Conservation (phyloP, 2,329 filamentous ascomycete species). For the Talaromyces sp. region DNA sequence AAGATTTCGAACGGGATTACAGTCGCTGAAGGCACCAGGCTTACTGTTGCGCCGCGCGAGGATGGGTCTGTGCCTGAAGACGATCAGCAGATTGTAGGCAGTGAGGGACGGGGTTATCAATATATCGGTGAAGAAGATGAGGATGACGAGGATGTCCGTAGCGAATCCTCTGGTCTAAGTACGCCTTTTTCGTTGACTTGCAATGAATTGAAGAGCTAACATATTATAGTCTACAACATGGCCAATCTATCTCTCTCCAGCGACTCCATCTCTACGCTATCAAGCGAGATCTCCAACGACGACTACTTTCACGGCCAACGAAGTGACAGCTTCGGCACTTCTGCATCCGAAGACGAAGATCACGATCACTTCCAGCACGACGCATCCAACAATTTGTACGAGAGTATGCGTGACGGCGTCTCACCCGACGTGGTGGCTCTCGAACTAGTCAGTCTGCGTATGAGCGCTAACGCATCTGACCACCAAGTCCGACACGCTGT, state of each 20-base stretch:
- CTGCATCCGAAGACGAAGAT: constrained; percentile 59
- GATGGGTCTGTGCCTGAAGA: constrained; percentile 40
- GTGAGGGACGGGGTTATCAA: constrained; percentile 59
- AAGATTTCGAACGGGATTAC: constrained; percentile 61
- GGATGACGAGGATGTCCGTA: constrained; percentile 61
- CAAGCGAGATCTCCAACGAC: constrained; percentile 49
- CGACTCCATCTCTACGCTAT: constrained; percentile 62
- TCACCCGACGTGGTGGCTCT: constrained; percentile 82
- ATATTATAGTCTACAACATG: constrained; percentile 49
- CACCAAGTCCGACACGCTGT: constrained; percentile 83
- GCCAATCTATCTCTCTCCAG: constrained; percentile 44
- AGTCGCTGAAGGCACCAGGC: constrained; percentile 39
- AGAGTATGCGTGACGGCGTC: constrained; percentile 70
- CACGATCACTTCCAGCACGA: constrained; percentile 76
- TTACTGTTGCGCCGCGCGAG: constrained; percentile 46
- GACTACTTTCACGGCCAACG: constrained; percentile 51
- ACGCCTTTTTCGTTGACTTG: constrained; percentile 14
- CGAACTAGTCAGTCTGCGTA: constrained; percentile 88
- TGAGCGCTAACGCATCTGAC: constrained; percentile 86
- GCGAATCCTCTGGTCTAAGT: constrained; percentile 52
- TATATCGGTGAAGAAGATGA: constrained; percentile 66
- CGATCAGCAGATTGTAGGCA: constrained; percentile 56
- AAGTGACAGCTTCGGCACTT: constrained; percentile 69
- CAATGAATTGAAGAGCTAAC: not conserved
- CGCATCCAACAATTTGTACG: constrained; percentile 79